phyloP scores from a whole-genome alignment of 345 rosid genomes.

The Syzygium aromaticum region DNA sequence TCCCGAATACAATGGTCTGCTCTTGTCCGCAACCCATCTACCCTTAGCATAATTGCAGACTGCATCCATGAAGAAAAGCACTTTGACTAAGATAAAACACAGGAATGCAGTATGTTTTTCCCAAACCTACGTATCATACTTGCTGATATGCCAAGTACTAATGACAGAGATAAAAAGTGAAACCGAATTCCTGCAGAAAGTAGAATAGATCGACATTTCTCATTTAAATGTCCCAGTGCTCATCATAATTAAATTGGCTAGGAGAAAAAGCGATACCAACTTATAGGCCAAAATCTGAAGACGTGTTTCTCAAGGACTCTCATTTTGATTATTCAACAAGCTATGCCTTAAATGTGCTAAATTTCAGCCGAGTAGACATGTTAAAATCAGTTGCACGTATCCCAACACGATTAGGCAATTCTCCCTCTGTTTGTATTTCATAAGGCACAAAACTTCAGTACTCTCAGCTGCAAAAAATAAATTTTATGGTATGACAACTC shows the following conservation, averaged over 20 bases:
- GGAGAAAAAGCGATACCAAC: background rate
- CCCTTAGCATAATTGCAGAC: constrained; percentile 70
- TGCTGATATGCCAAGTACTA: background rate
- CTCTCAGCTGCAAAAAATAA: background rate
- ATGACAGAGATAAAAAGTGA: background rate
- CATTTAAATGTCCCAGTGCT: background rate
- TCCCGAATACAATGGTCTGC: constrained; percentile 59
- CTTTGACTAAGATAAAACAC: background rate
- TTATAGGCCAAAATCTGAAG: background rate
- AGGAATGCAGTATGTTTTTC: background rate
- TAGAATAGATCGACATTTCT: background rate
- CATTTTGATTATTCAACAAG: background rate
- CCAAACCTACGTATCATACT: background rate
- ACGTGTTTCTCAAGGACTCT: background rate
- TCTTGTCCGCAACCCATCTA: constrained; percentile 45
- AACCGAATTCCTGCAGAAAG: background rate
- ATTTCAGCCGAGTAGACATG: background rate
- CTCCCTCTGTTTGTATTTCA: background rate
- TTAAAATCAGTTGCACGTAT: background rate
- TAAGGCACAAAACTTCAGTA: background rate
- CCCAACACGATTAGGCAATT: background rate
- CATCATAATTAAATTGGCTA: background rate
- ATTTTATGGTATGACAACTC: background rate
- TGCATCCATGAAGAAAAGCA: constrained; percentile 11
- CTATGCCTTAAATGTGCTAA: background rate